Evolutionary conservation across 179 eudicot species (phyloP).

Genomic region (Patellifolia procumbens): DNA sequence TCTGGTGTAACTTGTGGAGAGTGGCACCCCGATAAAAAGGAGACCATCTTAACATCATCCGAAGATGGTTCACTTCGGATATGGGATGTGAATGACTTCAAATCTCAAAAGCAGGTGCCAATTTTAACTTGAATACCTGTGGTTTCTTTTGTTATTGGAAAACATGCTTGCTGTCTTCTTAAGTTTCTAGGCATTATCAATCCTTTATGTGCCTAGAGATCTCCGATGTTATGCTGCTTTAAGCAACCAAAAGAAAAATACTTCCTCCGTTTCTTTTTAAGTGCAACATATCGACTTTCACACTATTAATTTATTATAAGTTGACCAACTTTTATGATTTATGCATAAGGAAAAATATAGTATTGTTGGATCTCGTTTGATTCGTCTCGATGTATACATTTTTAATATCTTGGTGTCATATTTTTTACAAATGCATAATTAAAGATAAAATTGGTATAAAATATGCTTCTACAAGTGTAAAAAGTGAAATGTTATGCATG

Average conservation of each 20-base stretch:
- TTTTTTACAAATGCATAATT: too few species aligned
- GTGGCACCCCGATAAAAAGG: constrained; percentile 90
- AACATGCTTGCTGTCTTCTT: constrained; percentile 9
- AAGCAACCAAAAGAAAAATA: background rate
- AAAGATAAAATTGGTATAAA: too few species aligned
- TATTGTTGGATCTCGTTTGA: too few species aligned
- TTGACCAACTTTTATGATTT: too few species aligned
- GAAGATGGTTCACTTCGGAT: constrained; percentile 96
- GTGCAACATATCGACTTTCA: too few species aligned
- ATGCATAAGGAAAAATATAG: too few species aligned
- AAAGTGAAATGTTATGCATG: too few species aligned
- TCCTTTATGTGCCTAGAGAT: background rate
- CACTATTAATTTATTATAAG: too few species aligned
- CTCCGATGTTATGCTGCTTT: background rate
- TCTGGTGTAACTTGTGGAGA: constrained; percentile 96
- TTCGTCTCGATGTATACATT: too few species aligned
- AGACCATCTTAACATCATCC: constrained; percentile 87
- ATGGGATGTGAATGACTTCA: constrained; percentile 99
- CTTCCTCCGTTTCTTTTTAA: background rate
- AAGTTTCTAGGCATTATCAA: background rate
- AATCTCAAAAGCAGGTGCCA: constrained; percentile 92
- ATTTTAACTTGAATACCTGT: background rate
- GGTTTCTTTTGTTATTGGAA: background rate
- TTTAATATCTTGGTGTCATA: too few species aligned
- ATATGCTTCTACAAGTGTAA: too few species aligned